Conservation (phyloP, 352 stramenopile genomes). For the Elongisporangium anandrum region DNA sequence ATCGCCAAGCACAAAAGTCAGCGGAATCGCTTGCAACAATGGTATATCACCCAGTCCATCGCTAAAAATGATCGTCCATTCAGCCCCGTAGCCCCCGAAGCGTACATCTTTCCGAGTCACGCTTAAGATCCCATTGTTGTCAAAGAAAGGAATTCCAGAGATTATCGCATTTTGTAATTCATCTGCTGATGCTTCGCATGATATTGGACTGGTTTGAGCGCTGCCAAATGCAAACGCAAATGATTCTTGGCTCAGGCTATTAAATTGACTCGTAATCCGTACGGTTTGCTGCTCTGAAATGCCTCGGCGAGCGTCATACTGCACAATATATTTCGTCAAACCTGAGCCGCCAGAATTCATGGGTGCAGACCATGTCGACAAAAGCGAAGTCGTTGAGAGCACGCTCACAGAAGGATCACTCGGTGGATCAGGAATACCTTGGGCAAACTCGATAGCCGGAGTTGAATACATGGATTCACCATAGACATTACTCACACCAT, state of each 20-base stretch:
- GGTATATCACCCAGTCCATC: conserved; percentile 48
- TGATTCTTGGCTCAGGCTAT: conserved; percentile 19
- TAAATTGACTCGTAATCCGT: conserved; percentile 28
- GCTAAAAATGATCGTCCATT: conserved; percentile 68
- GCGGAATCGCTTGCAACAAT: conserved; percentile 15
- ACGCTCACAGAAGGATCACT: conserved; percentile 42
- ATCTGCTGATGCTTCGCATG: conserved; percentile 35
- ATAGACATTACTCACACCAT: conserved; percentile 87
- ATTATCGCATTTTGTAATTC: conserved; percentile 18
- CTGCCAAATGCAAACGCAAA: conserved; percentile 28
- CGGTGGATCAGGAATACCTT: conserved; percentile 30
- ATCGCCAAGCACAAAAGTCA: conserved; percentile 3
- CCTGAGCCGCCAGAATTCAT: conserved; percentile 43
- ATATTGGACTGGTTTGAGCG: conserved; percentile 13
- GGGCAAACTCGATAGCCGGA: conserved; percentile 50
- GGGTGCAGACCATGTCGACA: conserved; percentile 50
- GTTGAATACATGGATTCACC: conserved; percentile 75
- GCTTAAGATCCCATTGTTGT: conserved; percentile 7
- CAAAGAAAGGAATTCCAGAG: conserved; percentile 4
- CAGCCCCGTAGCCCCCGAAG: conserved; percentile 51
- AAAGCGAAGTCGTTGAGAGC: conserved; percentile 23
- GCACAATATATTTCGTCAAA: conserved; percentile 44
- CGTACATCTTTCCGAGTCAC: conserved; percentile 44
- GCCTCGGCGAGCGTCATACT: conserved; percentile 57
- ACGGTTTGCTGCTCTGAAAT: conserved; percentile 62